Conservation (phyloP, 768 basidiomycete genomes). For the Rhodotorula kratochvilovae region DNA sequence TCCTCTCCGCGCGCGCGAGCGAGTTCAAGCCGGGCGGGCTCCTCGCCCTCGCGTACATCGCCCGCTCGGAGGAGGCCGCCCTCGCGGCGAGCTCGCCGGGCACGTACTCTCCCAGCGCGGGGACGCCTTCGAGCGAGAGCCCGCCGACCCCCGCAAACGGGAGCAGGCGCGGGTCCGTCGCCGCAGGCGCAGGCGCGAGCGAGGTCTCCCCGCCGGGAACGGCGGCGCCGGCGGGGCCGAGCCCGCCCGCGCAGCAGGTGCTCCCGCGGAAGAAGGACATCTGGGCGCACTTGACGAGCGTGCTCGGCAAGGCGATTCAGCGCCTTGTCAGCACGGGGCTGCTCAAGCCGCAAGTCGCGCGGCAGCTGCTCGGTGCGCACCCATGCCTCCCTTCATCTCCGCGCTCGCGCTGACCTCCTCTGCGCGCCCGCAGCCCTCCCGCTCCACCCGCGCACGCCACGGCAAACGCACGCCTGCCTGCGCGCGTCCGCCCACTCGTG, state of each 20-base stretch:
- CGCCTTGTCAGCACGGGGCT: slow-evolving; percentile 42
- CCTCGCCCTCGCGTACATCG: slow-evolving; percentile 41
- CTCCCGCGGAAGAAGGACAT: slow-evolving; percentile 33
- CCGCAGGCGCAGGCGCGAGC: no score
- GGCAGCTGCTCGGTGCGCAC: slow-evolving; percentile 37
- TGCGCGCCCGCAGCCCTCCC: slow-evolving; percentile 27
- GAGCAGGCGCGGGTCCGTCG: no score
- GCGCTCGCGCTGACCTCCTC: background rate
- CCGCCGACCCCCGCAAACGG: background rate
- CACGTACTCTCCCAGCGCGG: slow-evolving; percentile 8
- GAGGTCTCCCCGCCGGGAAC: no score
- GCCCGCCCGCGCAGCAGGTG: no score
- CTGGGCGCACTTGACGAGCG: slow-evolving; percentile 38
- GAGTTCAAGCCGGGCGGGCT: slow-evolving; percentile 43
- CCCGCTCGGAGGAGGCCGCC: slow-evolving; percentile 31
- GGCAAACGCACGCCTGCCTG: slow-evolving; percentile 35
- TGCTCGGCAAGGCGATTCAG: slow-evolving; percentile 42
- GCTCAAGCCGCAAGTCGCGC: slow-evolving; percentile 42
- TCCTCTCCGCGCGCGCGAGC: slow-evolving; percentile 39
- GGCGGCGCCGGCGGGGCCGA: background rate
- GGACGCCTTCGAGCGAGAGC: background rate
- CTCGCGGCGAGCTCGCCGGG: background rate
- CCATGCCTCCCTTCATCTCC: background rate
- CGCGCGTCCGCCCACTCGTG: slow-evolving; percentile 36
- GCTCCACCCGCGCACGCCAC: slow-evolving; percentile 39